A percentile compares a stretch with the other conserved stretches of the same genome.
These are phyloP conservation scores for Phytophthora agathidicida DNA, from an alignment of 352 stramenopile genomes.

Conservation along the genomic window DNA sequence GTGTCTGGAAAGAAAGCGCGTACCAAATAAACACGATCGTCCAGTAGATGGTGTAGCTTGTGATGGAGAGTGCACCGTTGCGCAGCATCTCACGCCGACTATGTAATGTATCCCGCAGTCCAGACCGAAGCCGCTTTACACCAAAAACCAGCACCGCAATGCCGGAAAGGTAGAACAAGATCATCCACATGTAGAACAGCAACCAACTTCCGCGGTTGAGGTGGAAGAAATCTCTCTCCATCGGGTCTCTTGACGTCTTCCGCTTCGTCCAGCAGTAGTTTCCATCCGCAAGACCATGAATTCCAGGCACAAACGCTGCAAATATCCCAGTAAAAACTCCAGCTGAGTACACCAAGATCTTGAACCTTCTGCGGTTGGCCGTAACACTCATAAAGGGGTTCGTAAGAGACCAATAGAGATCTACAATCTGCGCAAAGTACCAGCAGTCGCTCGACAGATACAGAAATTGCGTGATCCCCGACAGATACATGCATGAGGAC, in stretches of 20 bases:
- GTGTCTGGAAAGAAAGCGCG: constrained; percentile 70
- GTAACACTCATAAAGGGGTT: constrained; percentile 89
- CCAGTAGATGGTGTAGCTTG: constrained; percentile 86
- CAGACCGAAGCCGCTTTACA: constrained; percentile 67
- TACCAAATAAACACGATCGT: constrained; percentile 85
- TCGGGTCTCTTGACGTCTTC: constrained; percentile 28
- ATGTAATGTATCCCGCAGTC: constrained; percentile 74
- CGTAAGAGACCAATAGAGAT: constrained; percentile 75
- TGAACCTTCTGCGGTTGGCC: constrained; percentile 65
- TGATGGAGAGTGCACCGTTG: constrained; percentile 79
- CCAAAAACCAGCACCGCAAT: constrained; percentile 73
- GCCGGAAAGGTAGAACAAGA: constrained; percentile 81
- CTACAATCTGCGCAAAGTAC: constrained; percentile 84
- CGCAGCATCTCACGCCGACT: constrained; percentile 81
- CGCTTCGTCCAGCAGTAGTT: constrained; percentile 85
- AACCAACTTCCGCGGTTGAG: constrained; percentile 79
- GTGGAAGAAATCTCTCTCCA: constrained; percentile 66
- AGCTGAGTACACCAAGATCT: constrained; percentile 58
- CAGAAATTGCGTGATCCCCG: constrained; percentile 78
- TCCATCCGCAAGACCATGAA: constrained; percentile 71
- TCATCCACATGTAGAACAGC: constrained; percentile 88
- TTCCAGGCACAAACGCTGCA: constrained; percentile 32
- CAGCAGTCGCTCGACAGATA: constrained; percentile 80
- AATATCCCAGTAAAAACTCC: constrained; percentile 48
- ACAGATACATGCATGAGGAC: constrained; percentile 60